phyloP scores from a whole-genome alignment of 768 basidiomycete genomes.

The Gloeostereum incarnatum region DNA sequence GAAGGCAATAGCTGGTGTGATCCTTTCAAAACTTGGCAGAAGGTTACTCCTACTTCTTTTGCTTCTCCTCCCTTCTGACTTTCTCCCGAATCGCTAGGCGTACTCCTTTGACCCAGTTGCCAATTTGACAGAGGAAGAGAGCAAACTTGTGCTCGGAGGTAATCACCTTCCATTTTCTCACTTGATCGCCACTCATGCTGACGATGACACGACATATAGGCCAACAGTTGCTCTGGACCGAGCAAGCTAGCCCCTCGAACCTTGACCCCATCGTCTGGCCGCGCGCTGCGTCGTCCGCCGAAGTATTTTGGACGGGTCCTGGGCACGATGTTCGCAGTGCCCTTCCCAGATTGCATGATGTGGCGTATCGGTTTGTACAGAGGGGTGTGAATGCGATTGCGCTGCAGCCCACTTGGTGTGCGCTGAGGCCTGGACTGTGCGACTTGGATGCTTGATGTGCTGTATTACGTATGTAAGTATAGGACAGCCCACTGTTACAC shows the following conservation, averaged over 20 bases:
- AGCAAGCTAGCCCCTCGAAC: constrained; percentile 32
- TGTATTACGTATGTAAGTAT: no score
- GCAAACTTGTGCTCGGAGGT: constrained; percentile 61
- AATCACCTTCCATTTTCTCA: constrained; percentile 1
- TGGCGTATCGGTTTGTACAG: constrained; percentile 50
- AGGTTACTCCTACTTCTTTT: constrained; percentile 25
- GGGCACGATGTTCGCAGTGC: constrained; percentile 32
- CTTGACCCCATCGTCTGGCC: constrained; percentile 42
- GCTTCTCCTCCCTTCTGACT: not conserved
- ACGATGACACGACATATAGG: constrained; percentile 61
- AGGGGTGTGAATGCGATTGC: constrained; percentile 51
- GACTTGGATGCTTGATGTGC: constrained; percentile 30
- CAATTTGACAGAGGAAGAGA: constrained; percentile 38
- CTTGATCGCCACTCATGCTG: constrained; percentile 57
- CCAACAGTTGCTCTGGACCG: constrained; percentile 42
- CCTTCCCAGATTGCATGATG: constrained; percentile 57
- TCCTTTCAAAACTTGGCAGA: constrained; percentile 76
- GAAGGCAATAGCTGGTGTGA: constrained; percentile 59
- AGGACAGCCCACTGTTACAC: no score
- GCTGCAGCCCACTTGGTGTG: constrained; percentile 69
- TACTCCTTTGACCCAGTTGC: constrained; percentile 67
- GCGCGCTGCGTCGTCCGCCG: constrained; percentile 33
- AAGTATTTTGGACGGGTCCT: constrained; percentile 51
- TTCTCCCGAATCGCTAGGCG: constrained; percentile 26
- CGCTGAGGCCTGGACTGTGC: constrained; percentile 48